These are phyloP conservation scores for Pseudomassariella vexata DNA, from an alignment of 2,329 filamentous ascomycete genomes.

Conservation along the genomic window DNA sequence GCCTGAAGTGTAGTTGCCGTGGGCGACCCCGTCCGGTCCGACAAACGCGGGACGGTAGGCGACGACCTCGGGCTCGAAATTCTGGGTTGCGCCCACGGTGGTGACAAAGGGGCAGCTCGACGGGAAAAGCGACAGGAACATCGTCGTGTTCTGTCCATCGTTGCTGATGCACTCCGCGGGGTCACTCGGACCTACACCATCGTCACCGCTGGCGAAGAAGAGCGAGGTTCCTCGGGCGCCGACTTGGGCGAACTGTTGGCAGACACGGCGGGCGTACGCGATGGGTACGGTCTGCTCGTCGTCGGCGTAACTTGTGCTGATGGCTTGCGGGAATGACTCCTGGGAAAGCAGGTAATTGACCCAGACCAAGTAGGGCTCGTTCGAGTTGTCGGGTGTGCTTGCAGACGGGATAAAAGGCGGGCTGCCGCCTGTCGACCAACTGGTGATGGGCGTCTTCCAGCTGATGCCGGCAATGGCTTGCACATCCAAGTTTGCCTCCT, in stretches of 20 bases:
- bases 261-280: conserved; percentile 46
- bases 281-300: conserved; percentile 49
- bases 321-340: conserved; percentile 46
- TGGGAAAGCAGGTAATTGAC: conserved; percentile 48
- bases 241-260: conserved; percentile 46
- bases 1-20: too few species aligned
- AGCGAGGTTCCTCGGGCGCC: conserved; percentile 46
- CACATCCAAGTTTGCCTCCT: conserved; percentile 24
- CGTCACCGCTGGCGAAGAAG: conserved; percentile 46
- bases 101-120: conserved; percentile 32
- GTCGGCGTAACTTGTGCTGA: conserved; percentile 60
- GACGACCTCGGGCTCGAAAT: conserved; percentile 27
- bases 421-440: conserved; percentile 25
- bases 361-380: conserved; percentile 60
- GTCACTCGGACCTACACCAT: conserved; percentile 25
- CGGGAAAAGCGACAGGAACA: conserved; percentile 35
- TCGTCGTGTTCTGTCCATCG: conserved; percentile 47
- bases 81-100: conserved; percentile 23
- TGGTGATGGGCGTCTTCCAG: conserved; percentile 22
- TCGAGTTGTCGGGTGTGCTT: conserved; percentile 35
- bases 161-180: conserved; percentile 46
- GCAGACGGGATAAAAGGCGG: conserved; percentile 22
- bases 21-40: too few species aligned
- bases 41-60: too few species aligned
- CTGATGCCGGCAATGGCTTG: conserved; percentile 25